Conservation (phyloP, 495 filamentous ascomycete genomes). For the Glutinoglossum americanum region DNA sequence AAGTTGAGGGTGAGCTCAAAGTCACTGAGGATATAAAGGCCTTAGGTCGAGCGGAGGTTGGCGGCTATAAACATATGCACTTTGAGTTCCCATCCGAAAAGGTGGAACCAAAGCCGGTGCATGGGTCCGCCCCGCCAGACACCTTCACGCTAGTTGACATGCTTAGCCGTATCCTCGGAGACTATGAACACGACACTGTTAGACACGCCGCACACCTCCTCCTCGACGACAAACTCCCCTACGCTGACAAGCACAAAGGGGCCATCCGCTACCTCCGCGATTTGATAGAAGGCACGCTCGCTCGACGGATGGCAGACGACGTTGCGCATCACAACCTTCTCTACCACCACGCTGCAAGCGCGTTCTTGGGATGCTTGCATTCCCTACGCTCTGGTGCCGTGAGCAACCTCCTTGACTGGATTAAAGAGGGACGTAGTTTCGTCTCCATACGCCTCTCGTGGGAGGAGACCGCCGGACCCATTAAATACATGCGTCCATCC, state of each 20-base stretch:
- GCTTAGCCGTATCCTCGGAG: background rate
- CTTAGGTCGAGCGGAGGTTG: background rate
- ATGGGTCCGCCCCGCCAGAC: background rate
- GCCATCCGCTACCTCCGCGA: background rate
- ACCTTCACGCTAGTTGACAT: background rate
- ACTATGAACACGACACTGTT: background rate
- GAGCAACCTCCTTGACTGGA: background rate
- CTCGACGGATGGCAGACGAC: background rate
- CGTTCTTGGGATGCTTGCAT: background rate
- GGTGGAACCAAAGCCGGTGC: background rate
- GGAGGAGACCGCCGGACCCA: background rate
- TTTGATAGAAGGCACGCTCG: background rate
- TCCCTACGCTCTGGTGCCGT: background rate
- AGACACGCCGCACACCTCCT: background rate
- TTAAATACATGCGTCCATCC: background rate
- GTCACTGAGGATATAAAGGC: background rate
- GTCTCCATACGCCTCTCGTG: background rate
- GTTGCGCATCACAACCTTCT: background rate
- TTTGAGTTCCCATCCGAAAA: background rate
- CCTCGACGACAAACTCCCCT: slow-evolving; percentile 2
- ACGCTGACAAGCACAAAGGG: slow-evolving; percentile 3
- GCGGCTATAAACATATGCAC: background rate
- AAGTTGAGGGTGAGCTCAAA: background rate
- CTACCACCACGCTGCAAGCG: background rate
- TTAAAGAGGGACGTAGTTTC: background rate